These are phyloP conservation scores for Cercospora berteroae DNA, from an alignment of 2,329 filamentous ascomycete species.

Conservation along the genomic window DNA sequence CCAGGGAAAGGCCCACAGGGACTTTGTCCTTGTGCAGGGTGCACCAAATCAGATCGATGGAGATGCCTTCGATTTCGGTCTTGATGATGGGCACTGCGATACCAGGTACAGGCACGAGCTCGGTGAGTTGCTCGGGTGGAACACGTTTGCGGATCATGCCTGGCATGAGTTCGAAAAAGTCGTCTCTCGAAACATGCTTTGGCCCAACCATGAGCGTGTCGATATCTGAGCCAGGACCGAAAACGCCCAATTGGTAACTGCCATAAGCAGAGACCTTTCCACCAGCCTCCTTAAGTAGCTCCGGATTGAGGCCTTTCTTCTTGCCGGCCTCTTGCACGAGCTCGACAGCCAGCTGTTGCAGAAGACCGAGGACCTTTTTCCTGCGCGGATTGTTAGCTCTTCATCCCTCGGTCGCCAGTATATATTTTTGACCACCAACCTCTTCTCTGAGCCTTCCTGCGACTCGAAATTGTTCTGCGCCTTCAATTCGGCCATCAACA, in stretches of 20 bases:
- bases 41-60: constrained; percentile 82
- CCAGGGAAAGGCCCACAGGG: constrained; percentile 65
- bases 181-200: constrained; percentile 80
- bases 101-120: constrained; percentile 80
- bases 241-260: constrained; percentile 91
- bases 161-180: constrained; percentile 93
- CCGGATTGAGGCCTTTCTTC: constrained; percentile 70
- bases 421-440: constrained; percentile 51
- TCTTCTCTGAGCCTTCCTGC: constrained; percentile 75
- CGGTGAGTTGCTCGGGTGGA: constrained; percentile 73
- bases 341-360: constrained; percentile 78
- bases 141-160: constrained; percentile 73
- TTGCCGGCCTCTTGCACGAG: constrained; percentile 81
- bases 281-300: constrained; percentile 76
- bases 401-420: not conserved
- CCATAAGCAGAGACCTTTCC: constrained; percentile 96
- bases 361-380: constrained; percentile 67
- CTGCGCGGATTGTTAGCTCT: constrained; percentile 45
- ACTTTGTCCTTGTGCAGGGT: constrained; percentile 45
- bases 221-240: constrained; percentile 94
- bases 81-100: constrained; percentile 98
- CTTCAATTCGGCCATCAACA: constrained; percentile 80
- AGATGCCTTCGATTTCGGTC: constrained; percentile 85
- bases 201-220: constrained; percentile 92
- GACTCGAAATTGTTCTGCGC: constrained; percentile 89